Base-by-base conservation (phyloP, 2,329 filamentous ascomycete genomes). In the Penicillium sp. region DNA sequence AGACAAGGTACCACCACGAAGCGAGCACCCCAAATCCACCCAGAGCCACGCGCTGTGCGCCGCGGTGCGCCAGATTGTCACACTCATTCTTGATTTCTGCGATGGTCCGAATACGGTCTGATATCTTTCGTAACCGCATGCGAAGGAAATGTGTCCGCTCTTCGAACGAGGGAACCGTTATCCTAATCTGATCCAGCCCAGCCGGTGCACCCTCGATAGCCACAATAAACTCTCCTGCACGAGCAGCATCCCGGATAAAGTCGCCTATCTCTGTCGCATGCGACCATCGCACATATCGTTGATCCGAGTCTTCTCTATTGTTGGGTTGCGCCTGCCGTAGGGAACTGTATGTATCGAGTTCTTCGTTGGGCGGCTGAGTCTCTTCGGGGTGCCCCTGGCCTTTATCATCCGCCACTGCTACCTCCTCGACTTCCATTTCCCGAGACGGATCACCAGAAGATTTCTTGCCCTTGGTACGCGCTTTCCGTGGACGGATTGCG, bases 91-190 rank as follows among this genome's bases (percentile, higher is more conserved):
- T 97, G 71, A 96, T 80, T 55, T 85, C 85, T 5, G 91, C 87
- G 76, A 93, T 85, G 21, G 83, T 75, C 23, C 89, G 86, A 56
- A 97, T 90, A 60, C 88, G 83, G 51, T 81, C 82, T 3, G 89
- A 89, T 71, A 90, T 88, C 64, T 90, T 91, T 49, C 91, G 84
- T 56, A 97, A 79, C 7, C 91, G 84, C 75, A 91, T 86, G 8
- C 93, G 88, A 72, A 96, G 85, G 76, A 94, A 97, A 76, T 94
- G 90, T 0, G 93, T 97, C n/a, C 93, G 84, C 73, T 97, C 93
- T 64, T 89, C 87, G 83, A 97, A 97, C 51, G 89, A 92, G 0
- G 93, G 93, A 9, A 97, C 93, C 0, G 87, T 88, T 7, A 97
- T 89, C 17, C 88, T 85, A 67, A 97, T 89, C 57, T 74, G 72